Evolutionary conservation across 2,329 filamentous ascomycete genomes (phyloP).

Genomic region (Colletotrichum magnum): DNA sequence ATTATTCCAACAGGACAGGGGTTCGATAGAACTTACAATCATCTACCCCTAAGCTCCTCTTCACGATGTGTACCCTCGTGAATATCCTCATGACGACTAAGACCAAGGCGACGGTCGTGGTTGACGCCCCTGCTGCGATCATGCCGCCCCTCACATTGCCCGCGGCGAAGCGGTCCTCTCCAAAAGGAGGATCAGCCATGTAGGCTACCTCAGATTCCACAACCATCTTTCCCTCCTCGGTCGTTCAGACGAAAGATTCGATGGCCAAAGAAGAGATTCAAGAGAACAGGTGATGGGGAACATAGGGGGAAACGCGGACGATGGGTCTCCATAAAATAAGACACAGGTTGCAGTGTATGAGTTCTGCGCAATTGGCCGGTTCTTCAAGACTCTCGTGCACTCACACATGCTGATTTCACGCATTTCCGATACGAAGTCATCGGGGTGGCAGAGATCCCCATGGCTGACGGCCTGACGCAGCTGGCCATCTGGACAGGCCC

Average conservation of each 20-base stretch:
- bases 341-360: no score
- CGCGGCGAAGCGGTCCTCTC: background rate
- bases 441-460: no score
- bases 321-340: no score
- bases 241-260: background rate
- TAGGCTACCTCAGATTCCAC: background rate
- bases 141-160: background rate
- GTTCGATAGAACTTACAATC: background rate
- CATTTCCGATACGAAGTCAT: no score
- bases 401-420: no score
- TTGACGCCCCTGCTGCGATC: background rate
- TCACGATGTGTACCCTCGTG: background rate
- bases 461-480: background rate
- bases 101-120: background rate
- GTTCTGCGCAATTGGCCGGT: no score
- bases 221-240: background rate
- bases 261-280: no score
- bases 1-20: no score
- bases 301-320: no score
- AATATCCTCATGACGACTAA: background rate
- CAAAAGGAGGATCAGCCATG: background rate
- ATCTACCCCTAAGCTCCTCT: background rate
- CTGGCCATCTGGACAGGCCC: background rate
- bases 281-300: no score
- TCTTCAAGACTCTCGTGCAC: no score